Evolutionary conservation across 2,329 filamentous ascomycete species (phyloP).

Genomic region (Massarina eburnea): DNA sequence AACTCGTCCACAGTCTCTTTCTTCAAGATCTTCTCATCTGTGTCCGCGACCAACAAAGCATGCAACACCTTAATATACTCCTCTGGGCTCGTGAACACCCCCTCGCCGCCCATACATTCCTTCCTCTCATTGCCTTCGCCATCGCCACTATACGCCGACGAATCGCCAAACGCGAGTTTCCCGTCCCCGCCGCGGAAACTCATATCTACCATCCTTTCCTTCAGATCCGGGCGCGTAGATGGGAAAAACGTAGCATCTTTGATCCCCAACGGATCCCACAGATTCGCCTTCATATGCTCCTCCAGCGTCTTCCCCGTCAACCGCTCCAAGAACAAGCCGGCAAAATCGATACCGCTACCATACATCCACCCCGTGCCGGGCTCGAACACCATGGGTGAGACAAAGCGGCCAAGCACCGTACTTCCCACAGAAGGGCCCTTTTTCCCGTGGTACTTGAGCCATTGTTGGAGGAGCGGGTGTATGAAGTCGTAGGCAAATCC

Average conservation of each 20-base stretch:
- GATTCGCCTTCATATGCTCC: constrained; percentile 60
- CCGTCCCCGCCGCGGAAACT: constrained; percentile 19
- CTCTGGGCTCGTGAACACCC: constrained; percentile 18
- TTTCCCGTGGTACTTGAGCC: constrained; percentile 35
- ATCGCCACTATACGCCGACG: constrained; percentile 16
- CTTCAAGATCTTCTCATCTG: constrained; percentile 29
- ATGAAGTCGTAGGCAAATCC: constrained; percentile 51
- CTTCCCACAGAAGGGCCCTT: constrained; percentile 46
- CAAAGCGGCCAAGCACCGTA: constrained; percentile 47
- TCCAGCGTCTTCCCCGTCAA: constrained; percentile 54
- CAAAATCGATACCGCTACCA: constrained; percentile 52
- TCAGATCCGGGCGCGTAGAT: constrained; percentile 21
- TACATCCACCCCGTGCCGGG: constrained; percentile 57
- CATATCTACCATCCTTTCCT: constrained; percentile 31
- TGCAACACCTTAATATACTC: constrained; percentile 37
- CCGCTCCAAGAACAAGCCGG: constrained; percentile 48
- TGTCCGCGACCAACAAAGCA: constrained; percentile 25
- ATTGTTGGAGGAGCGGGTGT: constrained; percentile 46
- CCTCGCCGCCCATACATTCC: constrained; percentile 32
- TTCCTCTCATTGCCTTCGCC: constrained; percentile 13
- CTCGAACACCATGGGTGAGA: constrained; percentile 34
- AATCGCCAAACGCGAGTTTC: constrained; percentile 10
- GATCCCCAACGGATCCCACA: constrained; percentile 49
- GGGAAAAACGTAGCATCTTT: constrained; percentile 59
- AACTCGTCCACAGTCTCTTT: constrained; percentile 28